A percentile compares a stretch with the other conserved stretches of the same genome.
Evolutionary conservation across 108 stramenopile genomes (phyloP).

Genomic region (Discostella stelligeroides): DNA sequence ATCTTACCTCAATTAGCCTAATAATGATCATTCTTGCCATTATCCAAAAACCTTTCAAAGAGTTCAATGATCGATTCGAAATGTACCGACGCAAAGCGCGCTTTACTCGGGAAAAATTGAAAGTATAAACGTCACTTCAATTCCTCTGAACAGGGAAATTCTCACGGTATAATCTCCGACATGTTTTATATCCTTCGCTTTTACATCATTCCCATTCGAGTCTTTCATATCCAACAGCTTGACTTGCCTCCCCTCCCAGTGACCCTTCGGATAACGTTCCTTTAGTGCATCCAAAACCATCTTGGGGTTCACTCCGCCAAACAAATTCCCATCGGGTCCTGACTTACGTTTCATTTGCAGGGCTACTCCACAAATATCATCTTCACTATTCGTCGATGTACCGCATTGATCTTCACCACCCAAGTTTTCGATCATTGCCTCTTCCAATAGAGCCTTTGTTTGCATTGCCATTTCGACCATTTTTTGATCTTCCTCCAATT

Average conservation of each 20-base stretch:
- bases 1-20: too few species aligned
- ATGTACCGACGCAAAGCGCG: too few species aligned
- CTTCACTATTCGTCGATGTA: slow-evolving; percentile 5
- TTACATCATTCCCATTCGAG: slow-evolving; percentile 51
- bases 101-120: slow-evolving; percentile 51
- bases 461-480: slow-evolving; percentile 26
- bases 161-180: slow-evolving; percentile 58
- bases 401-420: slow-evolving; percentile 34
- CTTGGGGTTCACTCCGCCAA: slow-evolving; percentile 78
- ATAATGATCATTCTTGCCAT: too few species aligned
- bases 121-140: slow-evolving; percentile 55
- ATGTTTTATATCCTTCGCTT: slow-evolving; percentile 70
- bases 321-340: slow-evolving; percentile 79
- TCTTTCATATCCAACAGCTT: slow-evolving; percentile 55
- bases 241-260: slow-evolving; percentile 50
- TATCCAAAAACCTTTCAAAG: too few species aligned
- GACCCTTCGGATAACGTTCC: slow-evolving; percentile 45
- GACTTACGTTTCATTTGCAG: slow-evolving; percentile 55
- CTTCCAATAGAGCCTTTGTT: slow-evolving; percentile 33
- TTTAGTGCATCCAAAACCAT: slow-evolving; percentile 63
- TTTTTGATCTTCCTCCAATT: slow-evolving; percentile 41
- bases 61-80: too few species aligned
- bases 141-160: slow-evolving; percentile 56
- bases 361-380: slow-evolving; percentile 32
- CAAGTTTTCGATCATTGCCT: slow-evolving; percentile 29